Evolutionary conservation across 2,329 filamentous ascomycete genomes (phyloP), one percentile per base, ranked within the genome.

Genomic region (Parasarocladium wereldwijsianum): DNA sequence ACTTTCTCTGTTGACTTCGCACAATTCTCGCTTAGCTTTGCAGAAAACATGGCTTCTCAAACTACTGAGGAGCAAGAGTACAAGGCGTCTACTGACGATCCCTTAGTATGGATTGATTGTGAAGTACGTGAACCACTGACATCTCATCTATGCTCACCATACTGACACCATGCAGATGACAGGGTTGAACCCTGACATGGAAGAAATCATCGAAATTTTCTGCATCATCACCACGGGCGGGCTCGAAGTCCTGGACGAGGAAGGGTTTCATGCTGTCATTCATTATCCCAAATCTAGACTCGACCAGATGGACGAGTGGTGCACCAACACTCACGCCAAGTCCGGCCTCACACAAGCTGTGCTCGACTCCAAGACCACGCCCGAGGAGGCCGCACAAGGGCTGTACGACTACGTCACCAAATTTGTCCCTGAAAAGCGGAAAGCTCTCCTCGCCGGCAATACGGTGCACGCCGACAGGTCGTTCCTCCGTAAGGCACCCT

Each of bases 191-290:
- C 65, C 76, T 2, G 70, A 80, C 35, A 72, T 62, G 18, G 87
- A 96, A 47, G 75, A 76, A 33, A 90, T 96, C 45, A 73, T 96
- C 46, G 85, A 93, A 44, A 79, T 96, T 34, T 87, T 79, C 53
- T 94, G 86, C 58, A 78, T 92, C 54, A 70, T 98, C 49, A 98
- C 90, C 6, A 80, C 86, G 41, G 68, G 73, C 31, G 62, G 84
- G 36, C 69, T 98, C 13, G 68, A 81, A 34, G 52, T 92, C 19
- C 55, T 93, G 16, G 84, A 93, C 36, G 59, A 73, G 15, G 51
- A 64, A 18, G 87, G 87, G 40, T 93, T 80, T 64, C 82, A 92
- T 45, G 70, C 69, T 17, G 63, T 87, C 26, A 68, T 98, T 34
- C 77, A 87, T 49, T 81, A 82, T 43, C 62, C 73, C 1, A 62